Base-by-base conservation (phyloP, 176 grass and related monocot species). In the Elymus sibiricus region DNA sequence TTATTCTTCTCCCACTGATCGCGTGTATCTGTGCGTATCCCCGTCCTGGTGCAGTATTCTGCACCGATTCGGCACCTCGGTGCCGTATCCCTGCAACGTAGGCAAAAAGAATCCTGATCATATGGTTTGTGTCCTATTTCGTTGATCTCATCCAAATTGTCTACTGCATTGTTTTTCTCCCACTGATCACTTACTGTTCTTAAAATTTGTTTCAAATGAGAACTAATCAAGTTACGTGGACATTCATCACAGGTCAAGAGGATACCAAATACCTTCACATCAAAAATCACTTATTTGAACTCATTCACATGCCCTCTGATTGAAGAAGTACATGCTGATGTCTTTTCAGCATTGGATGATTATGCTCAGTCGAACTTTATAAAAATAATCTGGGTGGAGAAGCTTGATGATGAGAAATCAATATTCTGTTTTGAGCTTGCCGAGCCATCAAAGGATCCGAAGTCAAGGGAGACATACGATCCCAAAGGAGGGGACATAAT, bases 281-380 rank as follows among this genome's bases (percentile, higher is more conserved):
- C 83, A 0, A 31, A 64, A 12, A 19, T 13, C 16, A 75, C 17
- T 40, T 94, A 94, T 37, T 70, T 94, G 53, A 8, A 78, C 58
- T 88, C 88, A 13, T 94, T 66, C 61, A 71, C 26, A 13, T 74
- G 43, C 72, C 89, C 92, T 26, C 78, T 91, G n/a, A 80, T 94
- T 26, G 92, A 94, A 86, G 92, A 94, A 88, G 59, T 69, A 38
- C 89, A 81, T 29, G 82, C 51, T 26, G 83, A 94, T 64, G 16
- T 94, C 10, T 88, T 69, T 32, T 88, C 86, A 0, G 74, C 76
- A 28, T 81, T 94, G 27, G 83, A 88, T 24, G 27, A 35, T 38
- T 83, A 86, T 62, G 51, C 86, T 66, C 64, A 86, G 17, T 66
- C 78, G 6, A 81, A 75, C 70, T 88, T 75, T 70, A 68, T 77